Evolutionary conservation across 1,284 basidiomycete species (phyloP).

Genomic region (Papiliotrema laurentii): DNA sequence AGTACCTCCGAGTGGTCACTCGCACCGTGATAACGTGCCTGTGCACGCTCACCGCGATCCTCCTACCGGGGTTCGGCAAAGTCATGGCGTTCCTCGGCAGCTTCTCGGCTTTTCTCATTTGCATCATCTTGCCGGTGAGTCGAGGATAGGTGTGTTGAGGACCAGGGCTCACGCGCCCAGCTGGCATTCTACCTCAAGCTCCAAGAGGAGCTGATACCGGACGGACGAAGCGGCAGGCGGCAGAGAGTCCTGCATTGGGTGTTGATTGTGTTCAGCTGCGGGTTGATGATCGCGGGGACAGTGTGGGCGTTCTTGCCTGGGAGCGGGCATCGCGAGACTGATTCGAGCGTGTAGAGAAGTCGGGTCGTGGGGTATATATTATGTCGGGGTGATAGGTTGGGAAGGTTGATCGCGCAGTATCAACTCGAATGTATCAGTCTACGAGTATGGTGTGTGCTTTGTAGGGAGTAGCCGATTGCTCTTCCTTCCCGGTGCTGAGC

Average conservation of each 20-base stretch:
- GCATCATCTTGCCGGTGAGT: constrained; percentile 70
- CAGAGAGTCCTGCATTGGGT: constrained; percentile 56
- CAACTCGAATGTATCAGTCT: too few relatives aligned
- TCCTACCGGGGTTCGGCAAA: constrained; percentile 53
- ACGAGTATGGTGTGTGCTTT: too few relatives aligned
- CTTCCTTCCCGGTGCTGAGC: too few relatives aligned
- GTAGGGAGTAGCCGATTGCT: too few relatives aligned
- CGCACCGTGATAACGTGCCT: constrained; percentile 35
- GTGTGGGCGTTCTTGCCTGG: constrained; percentile 59
- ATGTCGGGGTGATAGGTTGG: too few relatives aligned
- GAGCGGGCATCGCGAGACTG: constrained; percentile 26
- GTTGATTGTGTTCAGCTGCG: constrained; percentile 56
- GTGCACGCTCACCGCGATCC: constrained; percentile 31
- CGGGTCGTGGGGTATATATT: too few relatives aligned
- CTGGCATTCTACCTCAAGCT: constrained; percentile 42
- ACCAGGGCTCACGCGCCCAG: constrained; percentile 15
- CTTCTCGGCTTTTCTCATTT: constrained; percentile 78
- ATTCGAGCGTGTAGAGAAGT: too few relatives aligned
- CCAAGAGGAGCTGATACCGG: constrained; percentile 17
- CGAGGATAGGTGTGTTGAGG: too few relatives aligned
- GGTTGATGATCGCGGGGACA: constrained; percentile 76
- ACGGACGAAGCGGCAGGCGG: constrained; percentile 34
- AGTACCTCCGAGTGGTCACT: constrained; percentile 20
- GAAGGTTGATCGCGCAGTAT: too few relatives aligned
- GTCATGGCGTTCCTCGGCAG: constrained; percentile 89